Evolutionary conservation across 176 grass and related monocot genomes (phyloP), one percentile per base, ranked within the genome.

Genomic region (Carex pumila): DNA sequence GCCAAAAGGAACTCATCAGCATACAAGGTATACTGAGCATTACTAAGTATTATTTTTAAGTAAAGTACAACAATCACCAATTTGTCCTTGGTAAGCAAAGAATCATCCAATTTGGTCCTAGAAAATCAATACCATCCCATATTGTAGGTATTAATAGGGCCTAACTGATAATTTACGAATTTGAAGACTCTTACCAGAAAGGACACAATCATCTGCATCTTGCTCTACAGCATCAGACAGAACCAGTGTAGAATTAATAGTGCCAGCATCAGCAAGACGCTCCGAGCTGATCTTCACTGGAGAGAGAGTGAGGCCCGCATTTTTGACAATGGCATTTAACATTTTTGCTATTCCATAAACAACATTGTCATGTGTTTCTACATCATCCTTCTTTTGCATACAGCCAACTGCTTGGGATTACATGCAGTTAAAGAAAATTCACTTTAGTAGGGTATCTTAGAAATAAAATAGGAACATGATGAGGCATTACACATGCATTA

Each of bases 131-230:
- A 67, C 11, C n/a, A 55, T 78, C 55, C 47, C 73, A 78, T 55
- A 34, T 19, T 59, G 8, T 30, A 61, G 15, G 29, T 61, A 56
- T 80, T 80, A 61, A n/a, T 30, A 59, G 77, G 29, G 77, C 13
- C 29, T 80, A 59, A 70, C 52, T 57, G 5, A n/a, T 61, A 41
- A 37, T 59, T 43, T 80, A 37, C 25, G 52, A 15, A 36, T 41
- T 61, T 54, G 5, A 80, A 57, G 76, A 36, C 12, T 37, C 54
- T 80, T 80, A 80, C 77, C 77, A 80, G 77, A 80, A 61, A 80
- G 53, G 29, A 25, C 57, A 58, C 14, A 30, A 59, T 58, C 77
- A 18, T 80, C 53, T 21, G 32, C 10, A 58, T 56, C 55, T 80
- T 80, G 19, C 55, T 70, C 34, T 37, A 70, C 14, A 39, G 34